Evolutionary conservation across 176 grass and related monocot species (phyloP).

Genomic region (Alloteropsis semialata): DNA sequence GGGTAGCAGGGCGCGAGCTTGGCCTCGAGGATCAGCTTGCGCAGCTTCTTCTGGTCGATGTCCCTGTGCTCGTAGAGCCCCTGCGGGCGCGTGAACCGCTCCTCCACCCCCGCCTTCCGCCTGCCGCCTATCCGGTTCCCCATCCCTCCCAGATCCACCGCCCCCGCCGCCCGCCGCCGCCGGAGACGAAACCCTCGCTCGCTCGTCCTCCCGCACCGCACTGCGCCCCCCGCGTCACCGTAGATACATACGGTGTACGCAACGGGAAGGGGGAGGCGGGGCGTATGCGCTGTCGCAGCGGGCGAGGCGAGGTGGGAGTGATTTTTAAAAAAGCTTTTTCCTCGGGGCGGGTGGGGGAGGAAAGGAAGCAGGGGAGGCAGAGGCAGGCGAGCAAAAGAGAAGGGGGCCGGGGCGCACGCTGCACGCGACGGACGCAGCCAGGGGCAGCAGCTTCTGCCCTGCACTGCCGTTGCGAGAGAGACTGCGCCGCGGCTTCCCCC

Average conservation of each 20-base stretch:
- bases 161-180: conserved; percentile 20
- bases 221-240: conserved; percentile 25
- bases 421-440: background rate
- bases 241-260: conserved; percentile 56
- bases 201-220: background rate
- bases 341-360: background rate
- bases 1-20: conserved; percentile 95
- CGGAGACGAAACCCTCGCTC: conserved; percentile 42
- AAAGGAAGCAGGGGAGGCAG: conserved; percentile 7
- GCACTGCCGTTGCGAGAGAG: conserved; percentile 10
- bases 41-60: conserved; percentile 96
- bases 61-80: conserved; percentile 87
- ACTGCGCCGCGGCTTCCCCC: background rate
- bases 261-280: background rate
- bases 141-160: conserved; percentile 53
- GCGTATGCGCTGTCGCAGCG: conserved; percentile 25
- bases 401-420: background rate
- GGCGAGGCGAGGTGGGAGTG: conserved; percentile 22
- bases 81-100: conserved; percentile 85
- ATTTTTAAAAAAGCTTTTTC: conserved; percentile 28
- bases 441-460: conserved; percentile 3
- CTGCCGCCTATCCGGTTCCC: conserved; percentile 89
- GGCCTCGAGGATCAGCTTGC: conserved; percentile 96
- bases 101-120: conserved; percentile 79
- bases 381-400: background rate